phyloP scores from a whole-genome alignment of 2,329 filamentous ascomycete species.

The Pyricularia pennisetigena region DNA sequence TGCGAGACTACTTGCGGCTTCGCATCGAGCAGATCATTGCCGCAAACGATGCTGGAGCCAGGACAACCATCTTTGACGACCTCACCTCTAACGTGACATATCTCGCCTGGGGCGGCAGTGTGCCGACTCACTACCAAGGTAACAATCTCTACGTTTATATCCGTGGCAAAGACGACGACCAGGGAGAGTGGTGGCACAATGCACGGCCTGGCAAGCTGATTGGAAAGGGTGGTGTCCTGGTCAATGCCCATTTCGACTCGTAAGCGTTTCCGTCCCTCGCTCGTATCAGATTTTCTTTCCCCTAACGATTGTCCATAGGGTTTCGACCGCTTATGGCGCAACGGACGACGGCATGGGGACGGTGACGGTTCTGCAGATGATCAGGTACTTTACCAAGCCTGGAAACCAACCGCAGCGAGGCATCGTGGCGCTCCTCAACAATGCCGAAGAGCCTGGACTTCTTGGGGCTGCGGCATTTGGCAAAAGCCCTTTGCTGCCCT shows the following conservation, averaged over 20 bases:
- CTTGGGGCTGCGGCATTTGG: conserved; percentile 81
- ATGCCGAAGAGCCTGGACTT: conserved; percentile 88
- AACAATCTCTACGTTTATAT: conserved; percentile 91
- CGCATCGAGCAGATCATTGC: conserved; percentile 63
- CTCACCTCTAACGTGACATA: conserved; percentile 68
- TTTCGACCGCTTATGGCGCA: conserved; percentile 84
- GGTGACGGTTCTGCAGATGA: conserved; percentile 73
- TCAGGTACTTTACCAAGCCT: conserved; percentile 72
- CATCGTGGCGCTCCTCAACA: conserved; percentile 81
- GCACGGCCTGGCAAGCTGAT: conserved; percentile 33
- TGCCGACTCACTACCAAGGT: conserved; percentile 74
- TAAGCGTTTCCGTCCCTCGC: conserved; percentile 20
- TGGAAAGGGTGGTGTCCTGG: conserved; percentile 67
- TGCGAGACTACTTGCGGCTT: conserved; percentile 64
- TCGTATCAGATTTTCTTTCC: conserved; percentile 2
- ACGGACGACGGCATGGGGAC: conserved; percentile 92
- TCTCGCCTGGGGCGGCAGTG: conserved; percentile 22
- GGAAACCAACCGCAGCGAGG: conserved; percentile 68
- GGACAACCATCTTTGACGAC: conserved; percentile 64
- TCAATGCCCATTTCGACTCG: conserved; percentile 90
- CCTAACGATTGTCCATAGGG: conserved; percentile 21
- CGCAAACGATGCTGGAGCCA: conserved; percentile 37
- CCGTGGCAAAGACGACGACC: conserved; percentile 65
- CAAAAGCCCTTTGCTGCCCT: conserved; percentile 68
- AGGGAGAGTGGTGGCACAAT: conserved; percentile 62